Conservation (phyloP, 129 eudicot genomes). For the Flaveria sonorensis region DNA sequence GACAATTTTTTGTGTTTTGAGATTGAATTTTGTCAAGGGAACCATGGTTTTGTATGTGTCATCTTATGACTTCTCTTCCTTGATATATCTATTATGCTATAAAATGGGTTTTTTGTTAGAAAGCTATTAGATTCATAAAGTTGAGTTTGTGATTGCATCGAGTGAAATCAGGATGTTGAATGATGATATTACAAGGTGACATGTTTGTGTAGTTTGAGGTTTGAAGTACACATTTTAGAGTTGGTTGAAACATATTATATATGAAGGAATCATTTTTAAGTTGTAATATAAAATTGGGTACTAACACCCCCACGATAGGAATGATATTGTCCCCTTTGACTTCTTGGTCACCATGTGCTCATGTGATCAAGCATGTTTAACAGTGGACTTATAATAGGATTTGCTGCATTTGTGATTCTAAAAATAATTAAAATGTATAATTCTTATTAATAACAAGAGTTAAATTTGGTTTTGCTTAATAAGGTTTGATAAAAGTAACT, state of each 20-base stretch:
- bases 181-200: not conserved
- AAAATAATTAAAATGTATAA: too few species aligned
- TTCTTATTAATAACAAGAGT: too few species aligned
- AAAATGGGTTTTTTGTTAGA: not conserved
- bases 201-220: not conserved
- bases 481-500: too few species aligned
- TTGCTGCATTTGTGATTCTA: too few species aligned
- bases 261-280: too few species aligned
- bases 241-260: not conserved
- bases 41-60: conserved; percentile 7
- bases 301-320: too few species aligned
- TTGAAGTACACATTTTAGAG: not conserved
- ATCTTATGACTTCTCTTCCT: conserved; percentile 3
- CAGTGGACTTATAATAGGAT: too few species aligned
- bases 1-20: conserved; percentile 21
- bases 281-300: too few species aligned
- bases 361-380: too few species aligned
- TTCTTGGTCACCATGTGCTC: too few species aligned
- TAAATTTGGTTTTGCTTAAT: too few species aligned
- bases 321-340: too few species aligned
- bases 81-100: conserved; percentile 3
- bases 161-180: not conserved
- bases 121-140: not conserved
- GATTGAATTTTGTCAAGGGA: conserved; percentile 31
- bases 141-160: not conserved